phyloP scores from a whole-genome alignment of 2,329 filamentous ascomycete species.

The Blastomyces emzantsi region DNA sequence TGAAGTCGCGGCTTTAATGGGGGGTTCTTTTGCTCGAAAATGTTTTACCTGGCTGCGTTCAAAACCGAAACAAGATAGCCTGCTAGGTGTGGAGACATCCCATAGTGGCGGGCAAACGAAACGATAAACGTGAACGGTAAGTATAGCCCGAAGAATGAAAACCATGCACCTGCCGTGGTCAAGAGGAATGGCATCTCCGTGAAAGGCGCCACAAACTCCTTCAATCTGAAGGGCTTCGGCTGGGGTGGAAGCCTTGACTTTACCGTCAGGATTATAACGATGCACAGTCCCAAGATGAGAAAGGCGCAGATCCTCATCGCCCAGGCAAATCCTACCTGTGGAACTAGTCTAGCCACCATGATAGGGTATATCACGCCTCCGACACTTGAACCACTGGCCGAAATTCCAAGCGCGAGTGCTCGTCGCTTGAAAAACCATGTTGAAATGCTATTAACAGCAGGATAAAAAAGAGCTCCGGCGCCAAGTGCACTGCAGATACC shows the following conservation, averaged over 20 bases:
- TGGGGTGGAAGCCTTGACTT: constrained; percentile 36
- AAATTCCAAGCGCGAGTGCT: constrained; percentile 46
- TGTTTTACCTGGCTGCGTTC: constrained; percentile 38
- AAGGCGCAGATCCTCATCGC: constrained; percentile 50
- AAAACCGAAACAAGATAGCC: constrained; percentile 48
- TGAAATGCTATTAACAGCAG: constrained; percentile 29
- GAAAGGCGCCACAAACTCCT: constrained; percentile 42
- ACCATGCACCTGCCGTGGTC: constrained; percentile 41
- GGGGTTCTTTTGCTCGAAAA: background rate
- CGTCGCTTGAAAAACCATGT: constrained; percentile 48
- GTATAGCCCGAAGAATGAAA: constrained; percentile 54
- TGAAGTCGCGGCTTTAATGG: background rate
- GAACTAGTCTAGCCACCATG: constrained; percentile 49
- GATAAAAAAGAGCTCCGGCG: constrained; percentile 43
- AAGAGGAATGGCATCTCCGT: constrained; percentile 40
- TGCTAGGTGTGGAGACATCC: constrained; percentile 42
- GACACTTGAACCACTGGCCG: constrained; percentile 46
- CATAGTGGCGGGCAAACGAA: constrained; percentile 38
- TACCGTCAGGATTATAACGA: constrained; percentile 46
- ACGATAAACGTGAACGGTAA: constrained; percentile 46
- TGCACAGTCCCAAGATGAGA: constrained; percentile 50
- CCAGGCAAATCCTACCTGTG: constrained; percentile 47
- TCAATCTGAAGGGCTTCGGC: constrained; percentile 36
- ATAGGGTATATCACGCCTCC: constrained; percentile 55
- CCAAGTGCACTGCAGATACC: constrained; percentile 46